Conservation (phyloP, 768 basidiomycete species). For the Tulasnella sp. region DNA sequence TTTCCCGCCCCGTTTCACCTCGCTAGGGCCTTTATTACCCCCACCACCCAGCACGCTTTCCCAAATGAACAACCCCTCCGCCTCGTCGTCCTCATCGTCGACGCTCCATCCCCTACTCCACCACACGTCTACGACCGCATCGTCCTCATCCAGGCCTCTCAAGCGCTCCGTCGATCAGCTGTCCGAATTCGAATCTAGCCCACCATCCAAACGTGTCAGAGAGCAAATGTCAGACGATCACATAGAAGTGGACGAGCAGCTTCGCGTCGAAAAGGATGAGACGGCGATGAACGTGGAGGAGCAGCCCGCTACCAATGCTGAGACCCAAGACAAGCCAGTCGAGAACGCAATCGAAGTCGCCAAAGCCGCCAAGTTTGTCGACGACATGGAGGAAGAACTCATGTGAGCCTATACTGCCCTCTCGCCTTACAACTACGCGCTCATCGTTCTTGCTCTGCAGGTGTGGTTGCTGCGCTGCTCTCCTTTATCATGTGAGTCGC, state of each 20-base stretch:
- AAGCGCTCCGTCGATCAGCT: conserved; percentile 12
- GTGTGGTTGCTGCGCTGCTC: conserved; percentile 79
- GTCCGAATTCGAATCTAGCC: not conserved
- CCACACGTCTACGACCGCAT: not conserved
- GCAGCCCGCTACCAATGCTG: not conserved
- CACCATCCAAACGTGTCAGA: conserved; percentile 23
- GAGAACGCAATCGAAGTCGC: not conserved
- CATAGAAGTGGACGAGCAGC: conserved; percentile 3
- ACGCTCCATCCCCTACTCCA: not conserved
- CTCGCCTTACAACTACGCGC: no score
- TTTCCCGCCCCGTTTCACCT: not conserved
- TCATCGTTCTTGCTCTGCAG: conserved; percentile 45
- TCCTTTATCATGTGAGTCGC: conserved; percentile 52
- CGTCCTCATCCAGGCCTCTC: not conserved
- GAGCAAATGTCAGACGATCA: conserved; percentile 1
- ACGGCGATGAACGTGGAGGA: not conserved
- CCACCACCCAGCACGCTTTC: conserved; percentile 8
- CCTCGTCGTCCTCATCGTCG: conserved; percentile 20
- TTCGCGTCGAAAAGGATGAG: not conserved
- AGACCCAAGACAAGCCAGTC: not conserved
- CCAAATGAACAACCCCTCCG: conserved; percentile 1
- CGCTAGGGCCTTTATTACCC: conserved; percentile 19
- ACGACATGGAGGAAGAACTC: conserved; percentile 31
- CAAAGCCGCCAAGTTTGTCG: conserved; percentile 23
- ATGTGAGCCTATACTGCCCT: conserved; percentile 5